phyloP scores from a whole-genome alignment of 805 yeast species.

The Candida berthetii region DNA sequence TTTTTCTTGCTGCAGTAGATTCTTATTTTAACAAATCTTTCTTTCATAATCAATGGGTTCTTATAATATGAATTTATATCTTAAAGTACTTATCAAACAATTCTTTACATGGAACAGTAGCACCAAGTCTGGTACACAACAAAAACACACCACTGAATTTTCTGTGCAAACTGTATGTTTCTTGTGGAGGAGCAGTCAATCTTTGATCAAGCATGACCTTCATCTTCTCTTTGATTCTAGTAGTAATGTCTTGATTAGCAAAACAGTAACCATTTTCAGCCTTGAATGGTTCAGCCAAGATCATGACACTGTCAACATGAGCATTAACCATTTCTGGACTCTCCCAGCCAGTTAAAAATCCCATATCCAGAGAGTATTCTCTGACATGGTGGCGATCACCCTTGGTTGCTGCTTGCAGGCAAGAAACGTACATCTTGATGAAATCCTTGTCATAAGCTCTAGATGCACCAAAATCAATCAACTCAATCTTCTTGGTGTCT shows the following conservation, averaged over 20 bases:
- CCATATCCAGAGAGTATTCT: slow-evolving; percentile 62
- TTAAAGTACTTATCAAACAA: slow-evolving; percentile 66
- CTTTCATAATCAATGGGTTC: too few species aligned
- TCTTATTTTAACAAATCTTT: too few species aligned
- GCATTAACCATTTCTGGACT: slow-evolving; percentile 84
- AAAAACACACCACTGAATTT: slow-evolving; percentile 92
- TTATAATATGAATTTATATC: too few species aligned
- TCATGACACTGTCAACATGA: slow-evolving; percentile 85
- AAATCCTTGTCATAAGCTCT: slow-evolving; percentile 70
- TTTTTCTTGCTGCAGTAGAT: too few species aligned
- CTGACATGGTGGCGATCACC: slow-evolving; percentile 62
- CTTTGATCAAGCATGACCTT: slow-evolving; percentile 88
- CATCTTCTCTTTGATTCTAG: slow-evolving; percentile 83
- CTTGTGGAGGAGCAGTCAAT: slow-evolving; percentile 96
- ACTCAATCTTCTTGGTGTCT: slow-evolving; percentile 65
- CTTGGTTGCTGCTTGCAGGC: slow-evolving; percentile 69
- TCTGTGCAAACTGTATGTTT: slow-evolving; percentile 93
- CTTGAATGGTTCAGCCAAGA: slow-evolving; percentile 88
- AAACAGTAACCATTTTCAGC: slow-evolving; percentile 65
- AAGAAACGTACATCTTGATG: slow-evolving; percentile 57
- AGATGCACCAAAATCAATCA: slow-evolving; percentile 94
- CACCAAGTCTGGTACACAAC: slow-evolving; percentile 79
- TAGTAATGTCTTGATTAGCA: slow-evolving; percentile 84
- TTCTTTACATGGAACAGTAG: slow-evolving; percentile 74
- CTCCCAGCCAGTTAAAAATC: slow-evolving; percentile 90